Base-by-base conservation (phyloP, 352 stramenopile species). In the Aphanomyces stellatus region DNA sequence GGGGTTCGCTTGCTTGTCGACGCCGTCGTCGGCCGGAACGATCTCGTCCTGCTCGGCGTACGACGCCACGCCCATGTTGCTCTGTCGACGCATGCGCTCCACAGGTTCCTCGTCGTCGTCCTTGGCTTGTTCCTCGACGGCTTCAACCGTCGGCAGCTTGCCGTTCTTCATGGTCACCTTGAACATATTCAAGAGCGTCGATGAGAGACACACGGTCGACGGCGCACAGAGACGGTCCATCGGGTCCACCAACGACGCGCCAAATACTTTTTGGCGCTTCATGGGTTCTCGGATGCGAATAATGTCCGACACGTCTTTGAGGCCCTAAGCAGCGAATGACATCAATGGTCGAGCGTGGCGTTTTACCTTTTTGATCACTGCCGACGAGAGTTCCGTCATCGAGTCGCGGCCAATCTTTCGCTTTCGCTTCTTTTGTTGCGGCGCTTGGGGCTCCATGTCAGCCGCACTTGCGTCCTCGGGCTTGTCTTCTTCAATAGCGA, bases 111-210 rank as follows among this genome's bases (percentile, higher is more conserved):
- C 55, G 1, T 72, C 35, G 3, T 72, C 34, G 2, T 79, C 71
- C 34, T 76, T 40, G 27, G 6, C 19, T 74, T 25, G 8, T 30
- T 43, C 22, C 11, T 33, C n/a, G 8, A 31, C 10, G 10, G 69
- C 64, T 7, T 75, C 51, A 28, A 72, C 72, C 1, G 49, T 67
- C 31, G 80, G 84, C 46, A 93, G 88, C 53, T 90, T 95, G 19
- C 76, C 75, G 74, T 92, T 92, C 72, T 85, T 91, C 88, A 94
- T 94, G 1, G 82, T 93, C 53, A 81, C 65, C 60, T 80, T 79
- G 56, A 93, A 94, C 85, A 96, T 91, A 17, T 34, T 46, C 0
- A 94, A 68, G 17, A 93, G 62, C 6, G 82, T 72, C 1, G 90
- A 76, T 0, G 84, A 72, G 55, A 95, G 77, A n/a, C 76, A 72